phyloP scores from a whole-genome alignment of 2,329 filamentous ascomycete species.

The Macrophomina tecta region DNA sequence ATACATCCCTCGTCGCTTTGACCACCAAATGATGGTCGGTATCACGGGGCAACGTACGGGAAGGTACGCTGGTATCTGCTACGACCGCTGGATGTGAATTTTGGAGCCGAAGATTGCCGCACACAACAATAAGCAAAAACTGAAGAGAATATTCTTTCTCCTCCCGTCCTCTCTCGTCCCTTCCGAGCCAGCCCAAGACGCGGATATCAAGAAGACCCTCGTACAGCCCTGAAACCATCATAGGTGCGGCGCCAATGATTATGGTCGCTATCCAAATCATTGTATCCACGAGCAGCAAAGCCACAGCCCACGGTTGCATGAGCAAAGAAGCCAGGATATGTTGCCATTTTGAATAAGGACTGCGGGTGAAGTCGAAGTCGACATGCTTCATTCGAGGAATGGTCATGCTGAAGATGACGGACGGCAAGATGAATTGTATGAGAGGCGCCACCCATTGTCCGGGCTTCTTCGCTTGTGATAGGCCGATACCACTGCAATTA shows the following conservation, averaged over 20 bases:
- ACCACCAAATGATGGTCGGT: too few species aligned
- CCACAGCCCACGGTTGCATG: slow-evolving; percentile 39
- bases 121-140: slow-evolving; percentile 1
- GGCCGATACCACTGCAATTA: slow-evolving; percentile 40
- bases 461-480: slow-evolving; percentile 36
- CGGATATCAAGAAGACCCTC: slow-evolving; percentile 28
- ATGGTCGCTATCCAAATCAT: slow-evolving; percentile 27
- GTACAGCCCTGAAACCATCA: slow-evolving; percentile 26
- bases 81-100: neutral
- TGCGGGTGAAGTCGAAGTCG: neutral
- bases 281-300: slow-evolving; percentile 35
- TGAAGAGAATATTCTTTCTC: neutral
- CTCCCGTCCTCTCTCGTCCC: neutral
- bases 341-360: neutral
- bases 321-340: neutral
- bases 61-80: too few species aligned
- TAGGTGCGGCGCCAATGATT: slow-evolving; percentile 23
- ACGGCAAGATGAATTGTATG: slow-evolving; percentile 46
- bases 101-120: neutral
- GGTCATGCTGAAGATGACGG: slow-evolving; percentile 45
- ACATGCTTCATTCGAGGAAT: slow-evolving; percentile 37
- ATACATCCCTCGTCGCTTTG: too few species aligned
- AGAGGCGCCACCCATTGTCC: slow-evolving; percentile 44
- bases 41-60: too few species aligned
- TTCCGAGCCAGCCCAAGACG: slow-evolving; percentile 6